These are phyloP conservation scores for Pichia phayaonensis DNA, from an alignment of 805 yeast genomes.

Conservation along the genomic window DNA sequence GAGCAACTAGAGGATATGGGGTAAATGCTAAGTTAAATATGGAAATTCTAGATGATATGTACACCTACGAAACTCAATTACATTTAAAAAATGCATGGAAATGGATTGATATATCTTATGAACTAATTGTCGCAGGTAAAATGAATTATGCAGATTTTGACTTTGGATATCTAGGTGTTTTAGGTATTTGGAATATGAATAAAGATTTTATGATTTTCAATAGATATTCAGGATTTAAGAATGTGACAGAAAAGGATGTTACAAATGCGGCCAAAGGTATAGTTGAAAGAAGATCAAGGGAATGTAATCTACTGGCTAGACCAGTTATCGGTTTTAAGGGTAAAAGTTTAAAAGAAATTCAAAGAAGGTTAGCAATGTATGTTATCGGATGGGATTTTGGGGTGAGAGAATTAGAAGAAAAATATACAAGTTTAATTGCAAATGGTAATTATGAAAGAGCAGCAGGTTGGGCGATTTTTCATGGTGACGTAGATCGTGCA, in stretches of 20 bases:
- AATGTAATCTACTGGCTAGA: conserved; percentile 40
- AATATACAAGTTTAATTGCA: conserved; percentile 47
- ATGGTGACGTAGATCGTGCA: conserved; percentile 78
- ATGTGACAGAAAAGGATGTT: conserved; percentile 34
- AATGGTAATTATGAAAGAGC: conserved; percentile 74
- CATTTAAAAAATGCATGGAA: conserved; percentile 79
- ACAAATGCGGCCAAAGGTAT: conserved; percentile 45
- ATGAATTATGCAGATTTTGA: conserved; percentile 68
- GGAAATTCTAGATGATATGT: conserved; percentile 45
- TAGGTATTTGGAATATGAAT: conserved; percentile 82
- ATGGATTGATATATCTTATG: conserved; percentile 74
- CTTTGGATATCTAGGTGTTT: conserved; percentile 80
- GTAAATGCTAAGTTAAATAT: conserved; percentile 59
- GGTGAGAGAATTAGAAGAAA: conserved; percentile 63
- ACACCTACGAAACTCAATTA: conserved; percentile 42
- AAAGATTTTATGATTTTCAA: conserved; percentile 36
- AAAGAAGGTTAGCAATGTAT: conserved; percentile 69
- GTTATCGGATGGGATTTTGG: conserved; percentile 90
- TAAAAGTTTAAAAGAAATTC: conserved; percentile 46
- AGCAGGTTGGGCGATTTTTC: conserved; percentile 96
- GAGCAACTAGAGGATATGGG: conserved; percentile 72
- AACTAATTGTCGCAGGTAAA: conserved; percentile 53
- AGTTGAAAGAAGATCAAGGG: conserved; percentile 34
- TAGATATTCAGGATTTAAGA: conserved; percentile 32
- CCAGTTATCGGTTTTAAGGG: conserved; percentile 35